Evolutionary conservation across 1,284 basidiomycete genomes (phyloP), one percentile per base, ranked within the genome.

Genomic region (Cystobasidium pallidum): DNA sequence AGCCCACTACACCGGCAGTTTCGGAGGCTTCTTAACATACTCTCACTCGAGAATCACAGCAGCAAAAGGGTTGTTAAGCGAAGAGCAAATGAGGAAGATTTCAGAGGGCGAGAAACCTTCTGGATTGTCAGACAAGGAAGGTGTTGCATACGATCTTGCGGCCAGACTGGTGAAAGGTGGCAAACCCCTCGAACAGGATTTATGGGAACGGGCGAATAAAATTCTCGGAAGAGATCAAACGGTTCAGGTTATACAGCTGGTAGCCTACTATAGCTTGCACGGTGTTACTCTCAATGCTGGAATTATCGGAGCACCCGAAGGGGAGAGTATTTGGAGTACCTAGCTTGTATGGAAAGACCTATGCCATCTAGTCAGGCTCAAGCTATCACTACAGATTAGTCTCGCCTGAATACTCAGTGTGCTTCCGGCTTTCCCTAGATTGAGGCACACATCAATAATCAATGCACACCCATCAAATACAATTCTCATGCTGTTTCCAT

Each of bases 101-200:
- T 41, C 36, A 17, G 39, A 62, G 24, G 59, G 59, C 6, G 36
- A 41, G 39, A 62, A 62, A 28, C 59, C 59, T 4, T n/a, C 30
- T 47, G 59, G 26, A 21, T n/a, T 62, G 41, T n/a, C 30, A 2
- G 59, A 62, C 2, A 62, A 62, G 26, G 36, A 62, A 32, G 45
- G 59, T 24, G 59, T 62, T 19, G 59, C 59, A n/a, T 62, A 62
- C 59, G 59, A 62, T 19, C 59, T 62, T 30, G 36, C 39, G 24
- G 43, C 39, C 6, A 32, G 59, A 21, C 11, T 62, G 3, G 59
- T 62, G 15, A 62, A 62, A 30, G 59, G 59, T 36, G 59, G 59
- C 17, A 62, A 62, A 24, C 59, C 59, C 3, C 59, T 62, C 36
- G 59, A 62, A 26, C 39, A 62, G 39, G 59, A 62, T 2, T 26